Evolutionary conservation across 176 grass and related monocot species (phyloP).

Genomic region (Carex scoparia): DNA sequence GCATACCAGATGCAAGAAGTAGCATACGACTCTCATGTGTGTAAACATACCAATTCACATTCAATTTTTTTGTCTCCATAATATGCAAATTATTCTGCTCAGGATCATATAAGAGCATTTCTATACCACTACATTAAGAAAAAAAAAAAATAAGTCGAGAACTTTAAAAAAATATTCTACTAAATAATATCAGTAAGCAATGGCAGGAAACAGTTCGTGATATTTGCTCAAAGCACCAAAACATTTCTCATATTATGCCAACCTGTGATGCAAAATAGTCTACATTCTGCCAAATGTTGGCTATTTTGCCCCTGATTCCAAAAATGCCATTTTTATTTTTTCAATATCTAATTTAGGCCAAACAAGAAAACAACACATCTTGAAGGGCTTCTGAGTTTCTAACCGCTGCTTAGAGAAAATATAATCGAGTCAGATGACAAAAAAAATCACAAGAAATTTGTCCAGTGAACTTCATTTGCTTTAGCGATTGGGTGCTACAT

Average conservation of each 20-base stretch:
- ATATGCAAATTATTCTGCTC: slow-evolving; percentile 55
- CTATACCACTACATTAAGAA: slow-evolving; percentile 63
- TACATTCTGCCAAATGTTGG: neutral
- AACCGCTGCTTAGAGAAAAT: neutral
- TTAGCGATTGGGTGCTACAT: no score
- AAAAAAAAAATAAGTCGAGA: neutral
- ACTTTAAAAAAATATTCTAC: neutral
- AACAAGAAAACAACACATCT: neutral
- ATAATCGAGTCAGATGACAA: neutral
- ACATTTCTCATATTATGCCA: neutral
- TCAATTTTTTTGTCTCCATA: slow-evolving; percentile 73
- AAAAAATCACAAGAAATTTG: neutral
- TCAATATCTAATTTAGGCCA: neutral
- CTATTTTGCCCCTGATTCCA: neutral
- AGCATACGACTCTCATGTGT: slow-evolving; percentile 96
- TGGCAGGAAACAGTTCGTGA: neutral
- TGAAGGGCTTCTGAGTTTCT: neutral
- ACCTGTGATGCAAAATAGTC: neutral
- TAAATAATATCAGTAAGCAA: neutral
- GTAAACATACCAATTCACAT: slow-evolving; percentile 84
- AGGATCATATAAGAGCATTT: slow-evolving; percentile 77
- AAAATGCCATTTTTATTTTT: slow-evolving; percentile 4
- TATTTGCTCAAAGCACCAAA: neutral
- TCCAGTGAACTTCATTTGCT: neutral
- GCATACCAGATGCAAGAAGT: slow-evolving; percentile 96